Evolutionary conservation across 2,329 filamentous ascomycete species (phyloP).

Genomic region (Talaromyces atroroseus): DNA sequence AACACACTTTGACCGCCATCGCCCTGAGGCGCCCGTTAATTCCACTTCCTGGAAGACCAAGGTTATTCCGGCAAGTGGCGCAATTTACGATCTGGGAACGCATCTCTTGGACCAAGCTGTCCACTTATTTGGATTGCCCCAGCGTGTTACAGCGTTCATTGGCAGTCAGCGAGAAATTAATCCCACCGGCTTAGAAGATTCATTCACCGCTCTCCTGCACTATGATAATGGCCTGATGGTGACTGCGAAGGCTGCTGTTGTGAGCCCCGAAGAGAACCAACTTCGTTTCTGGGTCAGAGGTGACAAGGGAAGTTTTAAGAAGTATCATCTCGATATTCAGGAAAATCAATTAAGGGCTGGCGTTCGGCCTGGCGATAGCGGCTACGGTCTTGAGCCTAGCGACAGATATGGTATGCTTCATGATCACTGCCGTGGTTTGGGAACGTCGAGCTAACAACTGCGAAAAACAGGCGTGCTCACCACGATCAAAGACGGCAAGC

Average conservation of each 20-base stretch:
- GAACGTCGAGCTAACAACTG: constrained; percentile 7
- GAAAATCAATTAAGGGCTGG: constrained; percentile 68
- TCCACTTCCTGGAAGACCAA: constrained; percentile 62
- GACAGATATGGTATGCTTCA: constrained; percentile 49
- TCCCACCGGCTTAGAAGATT: constrained; percentile 44
- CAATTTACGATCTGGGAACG: constrained; percentile 68
- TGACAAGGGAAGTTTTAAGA: constrained; percentile 68
- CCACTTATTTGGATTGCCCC: constrained; percentile 63
- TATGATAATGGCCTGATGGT: constrained; percentile 61
- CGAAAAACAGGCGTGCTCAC: constrained; percentile 43
- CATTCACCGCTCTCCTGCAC: constrained; percentile 58
- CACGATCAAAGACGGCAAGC: constrained; percentile 48
- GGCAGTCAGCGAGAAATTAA: constrained; percentile 60
- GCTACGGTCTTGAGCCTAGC: constrained; percentile 60
- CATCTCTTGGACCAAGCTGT: constrained; percentile 73
- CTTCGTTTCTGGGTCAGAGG: constrained; percentile 73
- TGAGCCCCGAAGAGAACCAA: constrained; percentile 65
- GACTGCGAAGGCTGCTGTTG: constrained; percentile 62
- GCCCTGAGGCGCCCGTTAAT: constrained; percentile 48
- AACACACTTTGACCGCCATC: constrained; percentile 74
- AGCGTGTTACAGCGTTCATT: constrained; percentile 61
- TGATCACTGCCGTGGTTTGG: not conserved
- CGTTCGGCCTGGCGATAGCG: constrained; percentile 54
- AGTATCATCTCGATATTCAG: constrained; percentile 65
- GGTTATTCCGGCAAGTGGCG: constrained; percentile 60